Evolutionary conservation across 495 filamentous ascomycete species (phyloP).

Genomic region (Halenospora varia): DNA sequence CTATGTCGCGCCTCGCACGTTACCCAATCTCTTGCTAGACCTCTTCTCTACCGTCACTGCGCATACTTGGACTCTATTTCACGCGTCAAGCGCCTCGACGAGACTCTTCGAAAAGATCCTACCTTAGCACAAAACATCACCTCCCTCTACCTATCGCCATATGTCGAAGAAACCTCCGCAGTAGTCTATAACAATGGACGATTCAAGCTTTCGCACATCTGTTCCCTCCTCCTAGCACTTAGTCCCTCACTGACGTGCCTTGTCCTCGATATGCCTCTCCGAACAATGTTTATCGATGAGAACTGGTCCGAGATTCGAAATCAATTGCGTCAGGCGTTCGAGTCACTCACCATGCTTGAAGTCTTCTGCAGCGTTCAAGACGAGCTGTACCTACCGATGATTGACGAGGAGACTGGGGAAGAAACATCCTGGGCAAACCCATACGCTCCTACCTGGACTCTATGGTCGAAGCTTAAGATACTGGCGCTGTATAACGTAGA

Average conservation of each 20-base stretch:
- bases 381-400: conserved; percentile 11
- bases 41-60: too few relatives aligned
- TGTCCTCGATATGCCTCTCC: conserved; percentile 23
- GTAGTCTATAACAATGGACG: too few relatives aligned
- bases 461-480: conserved; percentile 28
- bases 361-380: conserved; percentile 28
- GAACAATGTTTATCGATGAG: conserved; percentile 20
- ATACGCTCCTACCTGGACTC: conserved; percentile 29
- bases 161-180: too few relatives aligned
- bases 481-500: conserved; percentile 33
- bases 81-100: too few relatives aligned
- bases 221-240: neutral
- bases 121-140: too few relatives aligned
- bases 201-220: too few relatives aligned
- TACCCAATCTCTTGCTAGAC: too few relatives aligned
- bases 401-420: neutral
- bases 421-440: neutral
- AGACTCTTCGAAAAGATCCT: too few relatives aligned
- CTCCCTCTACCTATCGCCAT: too few relatives aligned
- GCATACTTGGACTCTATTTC: too few relatives aligned
- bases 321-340: conserved; percentile 27
- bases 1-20: too few relatives aligned
- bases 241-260: conserved; percentile 1
- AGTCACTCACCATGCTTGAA: conserved; percentile 26
- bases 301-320: conserved; percentile 17